Evolutionary conservation across 2,329 filamentous ascomycete species (phyloP).

Genomic region (Sporothrix euskadiensis): DNA sequence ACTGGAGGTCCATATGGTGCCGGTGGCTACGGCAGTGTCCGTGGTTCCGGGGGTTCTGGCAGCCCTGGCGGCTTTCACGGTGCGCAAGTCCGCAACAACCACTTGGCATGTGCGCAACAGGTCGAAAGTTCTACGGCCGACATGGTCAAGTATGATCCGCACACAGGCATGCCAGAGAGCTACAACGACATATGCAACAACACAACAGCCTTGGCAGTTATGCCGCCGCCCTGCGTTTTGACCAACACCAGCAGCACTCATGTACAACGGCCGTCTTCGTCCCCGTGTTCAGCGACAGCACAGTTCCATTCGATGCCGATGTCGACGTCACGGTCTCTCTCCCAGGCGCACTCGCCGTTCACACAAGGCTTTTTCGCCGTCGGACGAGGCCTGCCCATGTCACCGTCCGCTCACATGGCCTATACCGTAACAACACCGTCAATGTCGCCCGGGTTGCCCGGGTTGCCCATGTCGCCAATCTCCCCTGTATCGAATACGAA

Average conservation of each 20-base stretch:
- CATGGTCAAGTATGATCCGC: neutral
- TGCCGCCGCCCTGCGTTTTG: neutral
- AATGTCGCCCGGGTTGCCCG: neutral
- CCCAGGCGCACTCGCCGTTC: neutral
- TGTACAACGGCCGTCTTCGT: neutral
- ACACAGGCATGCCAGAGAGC: constrained; percentile 9
- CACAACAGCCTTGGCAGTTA: neutral
- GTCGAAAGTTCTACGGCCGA: neutral
- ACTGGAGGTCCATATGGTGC: neutral
- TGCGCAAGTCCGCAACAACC: neutral
- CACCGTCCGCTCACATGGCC: neutral
- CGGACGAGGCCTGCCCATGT: neutral
- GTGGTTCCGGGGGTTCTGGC: neutral
- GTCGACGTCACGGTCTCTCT: neutral
- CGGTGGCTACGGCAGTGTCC: neutral
- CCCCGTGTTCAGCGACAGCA: neutral
- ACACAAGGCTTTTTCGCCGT: constrained; percentile 10
- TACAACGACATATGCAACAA: constrained; percentile 21
- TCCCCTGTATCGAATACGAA: neutral
- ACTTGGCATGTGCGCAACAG: neutral
- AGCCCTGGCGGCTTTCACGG: neutral
- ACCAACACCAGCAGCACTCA: neutral
- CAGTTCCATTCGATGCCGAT: neutral
- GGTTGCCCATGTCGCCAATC: neutral
- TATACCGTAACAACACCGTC: neutral